Evolutionary conservation across 2,329 filamentous ascomycete genomes (phyloP), one percentile per base, ranked within the genome.

Genomic region (Stemphylium lycopersici): DNA sequence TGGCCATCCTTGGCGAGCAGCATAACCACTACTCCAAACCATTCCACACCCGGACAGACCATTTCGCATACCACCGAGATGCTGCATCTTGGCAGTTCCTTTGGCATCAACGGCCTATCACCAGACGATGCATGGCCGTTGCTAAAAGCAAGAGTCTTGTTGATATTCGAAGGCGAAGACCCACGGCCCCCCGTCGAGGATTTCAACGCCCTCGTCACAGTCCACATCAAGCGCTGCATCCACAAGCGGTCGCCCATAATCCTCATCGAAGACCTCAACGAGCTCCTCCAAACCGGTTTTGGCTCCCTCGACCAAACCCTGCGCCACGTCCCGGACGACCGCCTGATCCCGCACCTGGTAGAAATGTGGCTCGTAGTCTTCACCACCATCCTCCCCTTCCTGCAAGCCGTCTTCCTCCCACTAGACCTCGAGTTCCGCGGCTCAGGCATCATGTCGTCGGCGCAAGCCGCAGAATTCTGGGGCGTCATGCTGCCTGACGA

Each of bases 291-390:
- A n/a, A 89, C 90, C 0, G 95, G 95, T 1, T 99, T 98, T 69
- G 82, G 84, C 26, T 92, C 90, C 2, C 81, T 99, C 2, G 93
- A 96, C 63, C 90, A 93, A 61, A 93, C 90, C 0, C 79, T 98
- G 15, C 85, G 88, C 44, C 85, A 86, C 40, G 87, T 91, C 0
- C 83, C 91, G 0, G 93, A 98, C 68, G 93, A 96, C 56, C 85
- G 89, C 31, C 84, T 98, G n/a, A 91, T 98, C 18, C 90, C 91
- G 0, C 87, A 91, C 51, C 81, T 99, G 0, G 93, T 97, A 2
- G 91, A 96, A 71, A 87, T 97, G 70, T 99, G 95, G 95, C 85
- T 96, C 55, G 87, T 95, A 41, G 93, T 95, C 0, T 97, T 97
- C 68, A 93, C 91, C 2, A 90, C 86, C 6, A 90, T 98, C 33